Conservation (phyloP, 345 rosid genomes). For the Murraya paniculata region DNA sequence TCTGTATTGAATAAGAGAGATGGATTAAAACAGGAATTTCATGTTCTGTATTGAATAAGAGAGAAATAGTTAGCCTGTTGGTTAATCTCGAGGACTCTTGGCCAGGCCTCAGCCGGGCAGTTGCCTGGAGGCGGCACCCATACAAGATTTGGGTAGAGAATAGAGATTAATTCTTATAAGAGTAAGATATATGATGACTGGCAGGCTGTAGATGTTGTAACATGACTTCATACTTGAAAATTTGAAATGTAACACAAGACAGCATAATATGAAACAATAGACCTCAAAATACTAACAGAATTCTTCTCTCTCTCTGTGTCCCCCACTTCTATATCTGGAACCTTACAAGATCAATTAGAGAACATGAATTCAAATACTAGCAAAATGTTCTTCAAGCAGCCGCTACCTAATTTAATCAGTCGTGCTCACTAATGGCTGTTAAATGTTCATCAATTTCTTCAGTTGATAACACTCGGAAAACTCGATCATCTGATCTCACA, state of each 20-base stretch:
- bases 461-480: slow-evolving; percentile 54
- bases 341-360: neutral
- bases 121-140: too few relatives aligned
- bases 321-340: too few relatives aligned
- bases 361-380: slow-evolving; percentile 3
- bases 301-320: neutral
- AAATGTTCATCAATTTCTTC: slow-evolving; percentile 81
- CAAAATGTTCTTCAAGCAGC: neutral
- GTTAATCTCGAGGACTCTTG: too few relatives aligned
- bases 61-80: too few relatives aligned
- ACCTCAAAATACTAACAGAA: neutral
- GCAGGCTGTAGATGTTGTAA: neutral
- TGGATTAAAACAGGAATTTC: too few relatives aligned
- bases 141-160: too few relatives aligned
- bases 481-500: slow-evolving; percentile 54
- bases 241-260: neutral
- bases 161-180: too few relatives aligned
- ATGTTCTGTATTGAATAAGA: too few relatives aligned
- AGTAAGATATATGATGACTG: too few relatives aligned
- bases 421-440: slow-evolving; percentile 83
- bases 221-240: neutral
- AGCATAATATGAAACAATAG: neutral
- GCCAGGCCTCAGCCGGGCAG: too few relatives aligned
- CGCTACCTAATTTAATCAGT: slow-evolving; percentile 27
- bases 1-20: too few relatives aligned